phyloP scores from a whole-genome alignment of 140 eudicot species.

The Flaveria floridana region DNA sequence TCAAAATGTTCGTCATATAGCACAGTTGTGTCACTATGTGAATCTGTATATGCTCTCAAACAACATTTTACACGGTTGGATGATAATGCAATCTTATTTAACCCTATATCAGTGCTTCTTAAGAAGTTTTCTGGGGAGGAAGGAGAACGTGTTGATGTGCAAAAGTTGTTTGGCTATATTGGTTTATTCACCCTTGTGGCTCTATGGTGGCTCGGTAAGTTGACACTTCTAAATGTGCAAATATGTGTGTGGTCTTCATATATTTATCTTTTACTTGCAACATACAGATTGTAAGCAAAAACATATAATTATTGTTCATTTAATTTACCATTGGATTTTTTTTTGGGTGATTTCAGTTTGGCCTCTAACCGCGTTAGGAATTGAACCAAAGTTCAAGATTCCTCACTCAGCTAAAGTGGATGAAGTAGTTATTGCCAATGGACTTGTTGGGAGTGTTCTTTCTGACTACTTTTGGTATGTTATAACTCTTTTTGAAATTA shows the following conservation, averaged over 20 bases:
- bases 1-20: neutral
- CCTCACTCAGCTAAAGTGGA: constrained; percentile 93
- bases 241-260: neutral
- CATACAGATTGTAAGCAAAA: neutral
- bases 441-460: constrained; percentile 93
- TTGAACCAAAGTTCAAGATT: constrained; percentile 87
- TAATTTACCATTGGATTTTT: neutral
- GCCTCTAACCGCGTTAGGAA: constrained; percentile 91
- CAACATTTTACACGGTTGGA: constrained; percentile 7
- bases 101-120: constrained; percentile 73
- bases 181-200: constrained; percentile 90
- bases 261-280: neutral
- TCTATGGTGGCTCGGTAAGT: constrained; percentile 98
- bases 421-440: constrained; percentile 92
- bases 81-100: neutral
- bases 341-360: constrained; percentile 58
- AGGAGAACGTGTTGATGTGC: constrained; percentile 85
- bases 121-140: constrained; percentile 92
- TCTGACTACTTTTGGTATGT: constrained; percentile 93
- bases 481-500: neutral
- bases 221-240: neutral
- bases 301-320: neutral
- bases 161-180: constrained; percentile 84
- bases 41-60: neutral
- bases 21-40: neutral